Evolutionary conservation across 176 grass and related monocot species (phyloP).

Genomic region (Calamus simplicifolius): DNA sequence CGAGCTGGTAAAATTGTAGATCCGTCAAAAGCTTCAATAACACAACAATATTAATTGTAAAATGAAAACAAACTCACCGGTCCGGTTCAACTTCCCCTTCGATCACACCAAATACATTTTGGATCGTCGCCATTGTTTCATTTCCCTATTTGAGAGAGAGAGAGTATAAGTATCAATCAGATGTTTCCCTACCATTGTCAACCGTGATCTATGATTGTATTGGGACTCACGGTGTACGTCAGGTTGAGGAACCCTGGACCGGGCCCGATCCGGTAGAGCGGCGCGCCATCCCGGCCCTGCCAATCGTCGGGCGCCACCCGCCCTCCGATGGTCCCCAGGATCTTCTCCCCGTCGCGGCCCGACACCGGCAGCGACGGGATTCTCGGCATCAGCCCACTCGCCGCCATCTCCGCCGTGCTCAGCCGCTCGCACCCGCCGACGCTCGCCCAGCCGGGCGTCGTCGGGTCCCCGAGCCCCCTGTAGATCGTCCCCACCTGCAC

Average conservation of each 20-base stretch:
- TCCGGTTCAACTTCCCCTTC: too few species aligned
- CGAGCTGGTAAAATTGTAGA: too few species aligned
- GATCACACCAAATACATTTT: too few species aligned
- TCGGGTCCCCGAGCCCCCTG: constrained; percentile 56
- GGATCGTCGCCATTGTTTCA: too few species aligned
- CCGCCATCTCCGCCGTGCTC: constrained; percentile 42
- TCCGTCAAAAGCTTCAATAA: too few species aligned
- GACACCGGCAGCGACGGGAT: constrained; percentile 81
- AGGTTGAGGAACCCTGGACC: constrained; percentile 69
- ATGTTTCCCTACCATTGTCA: too few species aligned
- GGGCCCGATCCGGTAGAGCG: constrained; percentile 52
- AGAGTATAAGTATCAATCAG: too few species aligned
- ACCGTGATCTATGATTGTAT: too few species aligned
- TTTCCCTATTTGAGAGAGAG: too few species aligned
- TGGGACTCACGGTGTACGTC: constrained; percentile 39
- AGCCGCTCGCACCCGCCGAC: constrained; percentile 51
- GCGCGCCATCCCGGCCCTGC: constrained; percentile 48
- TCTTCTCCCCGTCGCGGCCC: constrained; percentile 51
- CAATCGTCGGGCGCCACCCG: constrained; percentile 59
- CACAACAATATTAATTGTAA: too few species aligned
- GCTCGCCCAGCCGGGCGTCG: constrained; percentile 68
- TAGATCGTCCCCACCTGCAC: constrained; percentile 73
- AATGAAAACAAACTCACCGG: too few species aligned
- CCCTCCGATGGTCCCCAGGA: constrained; percentile 44
- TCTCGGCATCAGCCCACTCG: constrained; percentile 46